Evolutionary conservation across 495 filamentous ascomycete species (phyloP).

Genomic region (Ramalina intermedia): DNA sequence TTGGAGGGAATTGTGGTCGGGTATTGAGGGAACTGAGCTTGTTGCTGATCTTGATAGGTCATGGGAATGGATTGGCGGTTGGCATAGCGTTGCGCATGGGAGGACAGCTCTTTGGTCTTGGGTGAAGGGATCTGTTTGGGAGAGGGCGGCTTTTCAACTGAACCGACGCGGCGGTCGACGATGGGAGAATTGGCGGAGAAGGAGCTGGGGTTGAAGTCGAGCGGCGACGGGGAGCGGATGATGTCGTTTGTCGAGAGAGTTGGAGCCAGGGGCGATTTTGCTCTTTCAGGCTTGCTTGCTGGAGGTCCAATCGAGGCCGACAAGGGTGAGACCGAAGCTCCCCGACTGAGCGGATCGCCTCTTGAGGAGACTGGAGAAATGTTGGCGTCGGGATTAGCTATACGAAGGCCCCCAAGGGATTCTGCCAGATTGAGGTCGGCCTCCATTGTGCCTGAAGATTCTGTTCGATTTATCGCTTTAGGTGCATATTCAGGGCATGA

Average conservation of each 20-base stretch:
- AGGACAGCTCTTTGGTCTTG: conserved; percentile 7
- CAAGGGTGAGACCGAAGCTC: conserved; percentile 9
- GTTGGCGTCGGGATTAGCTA: conserved; percentile 84
- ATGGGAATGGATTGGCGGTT: conserved; percentile 24
- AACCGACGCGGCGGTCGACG: conserved; percentile 1
- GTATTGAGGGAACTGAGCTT: conserved; percentile 29
- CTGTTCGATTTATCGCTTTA: not conserved
- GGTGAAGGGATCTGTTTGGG: not conserved
- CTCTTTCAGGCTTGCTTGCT: not conserved
- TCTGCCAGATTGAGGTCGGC: conserved; percentile 86
- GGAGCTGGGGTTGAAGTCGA: conserved; percentile 25
- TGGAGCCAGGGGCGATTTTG: conserved; percentile 1
- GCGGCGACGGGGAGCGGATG: conserved; percentile 13
- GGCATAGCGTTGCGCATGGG: conserved; percentile 15
- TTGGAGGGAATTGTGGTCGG: conserved; percentile 17
- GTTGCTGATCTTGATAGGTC: conserved; percentile 31
- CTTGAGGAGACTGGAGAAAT: conserved; percentile 44
- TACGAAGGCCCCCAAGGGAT: conserved; percentile 84
- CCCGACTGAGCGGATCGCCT: conserved; percentile 18
- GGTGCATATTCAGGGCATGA: not conserved
- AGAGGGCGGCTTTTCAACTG: conserved; percentile 5
- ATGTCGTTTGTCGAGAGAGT: conserved; percentile 7
- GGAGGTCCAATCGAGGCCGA: conserved; percentile 3
- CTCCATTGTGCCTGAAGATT: conserved; percentile 46
- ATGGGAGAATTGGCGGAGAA: conserved; percentile 17